Conservation (phyloP, 805 yeast genomes). For the Grigorovia yakushimaensis region DNA sequence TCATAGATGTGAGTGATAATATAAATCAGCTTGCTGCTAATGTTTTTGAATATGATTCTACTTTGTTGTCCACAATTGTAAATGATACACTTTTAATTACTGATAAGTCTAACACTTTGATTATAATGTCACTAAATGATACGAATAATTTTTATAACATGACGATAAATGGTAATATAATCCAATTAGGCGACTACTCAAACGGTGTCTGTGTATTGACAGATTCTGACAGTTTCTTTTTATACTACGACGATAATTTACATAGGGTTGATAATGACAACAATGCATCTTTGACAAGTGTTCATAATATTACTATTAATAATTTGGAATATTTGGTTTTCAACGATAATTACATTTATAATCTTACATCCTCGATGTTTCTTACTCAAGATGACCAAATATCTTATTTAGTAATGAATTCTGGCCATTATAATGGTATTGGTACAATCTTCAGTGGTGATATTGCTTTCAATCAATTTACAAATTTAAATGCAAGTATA, state of each 20-base stretch:
- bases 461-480: constrained; percentile 10
- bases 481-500: not conserved
- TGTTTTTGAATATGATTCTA: constrained; percentile 19
- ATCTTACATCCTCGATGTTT: constrained; percentile 14
- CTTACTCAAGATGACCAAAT: constrained; percentile 15
- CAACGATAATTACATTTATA: constrained; percentile 24
- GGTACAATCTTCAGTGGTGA: constrained; percentile 30
- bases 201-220: constrained; percentile 31
- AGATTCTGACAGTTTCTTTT: constrained; percentile 7
- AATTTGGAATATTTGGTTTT: constrained; percentile 16
- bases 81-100: constrained; percentile 45
- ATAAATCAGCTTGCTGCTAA: constrained; percentile 33
- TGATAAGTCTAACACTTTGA: constrained; percentile 15
- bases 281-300: not conserved
- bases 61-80: constrained; percentile 22
- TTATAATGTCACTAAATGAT: not conserved
- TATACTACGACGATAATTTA: constrained; percentile 18
- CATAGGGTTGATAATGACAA: not conserved
- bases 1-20: not conserved
- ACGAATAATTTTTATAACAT: not conserved
- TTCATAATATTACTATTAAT: constrained; percentile 16
- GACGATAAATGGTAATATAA: constrained; percentile 11
- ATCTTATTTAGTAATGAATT: constrained; percentile 18
- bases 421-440: constrained; percentile 20
- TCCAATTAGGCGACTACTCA: constrained; percentile 11